phyloP scores from a whole-genome alignment of 495 filamentous ascomycete species.

The Hypoxylon lienhwacheense region DNA sequence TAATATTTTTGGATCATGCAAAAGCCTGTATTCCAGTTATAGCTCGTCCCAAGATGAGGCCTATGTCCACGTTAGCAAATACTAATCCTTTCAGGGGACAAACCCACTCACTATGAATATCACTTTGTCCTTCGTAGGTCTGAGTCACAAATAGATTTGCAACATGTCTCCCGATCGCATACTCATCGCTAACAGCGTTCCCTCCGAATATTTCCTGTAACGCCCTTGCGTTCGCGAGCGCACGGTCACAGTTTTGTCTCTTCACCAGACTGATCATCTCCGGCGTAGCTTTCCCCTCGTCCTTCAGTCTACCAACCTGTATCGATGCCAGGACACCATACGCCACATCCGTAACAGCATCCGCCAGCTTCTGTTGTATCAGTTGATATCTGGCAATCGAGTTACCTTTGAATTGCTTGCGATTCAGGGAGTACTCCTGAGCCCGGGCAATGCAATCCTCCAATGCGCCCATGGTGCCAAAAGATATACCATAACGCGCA shows the following conservation, averaged over 20 bases:
- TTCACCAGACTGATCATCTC: conserved; percentile 99
- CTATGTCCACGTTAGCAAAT: conserved; percentile 42
- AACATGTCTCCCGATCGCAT: conserved; percentile 90
- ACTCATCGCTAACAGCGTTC: conserved; percentile 96
- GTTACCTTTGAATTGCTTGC: conserved; percentile 96
- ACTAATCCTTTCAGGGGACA: conserved; percentile 9
- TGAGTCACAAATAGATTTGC: conserved; percentile 97
- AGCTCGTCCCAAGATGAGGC: conserved; percentile 62
- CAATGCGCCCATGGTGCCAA: conserved; percentile 88
- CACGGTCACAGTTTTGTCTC: conserved; percentile 94
- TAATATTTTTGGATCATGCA: conserved; percentile 40
- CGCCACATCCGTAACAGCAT: conserved; percentile 86
- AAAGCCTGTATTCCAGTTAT: conserved; percentile 66
- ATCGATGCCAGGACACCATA: conserved; percentile 84
- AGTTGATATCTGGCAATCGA: conserved; percentile 96
- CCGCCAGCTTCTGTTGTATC: conserved; percentile 96
- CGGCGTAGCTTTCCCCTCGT: conserved; percentile 80
- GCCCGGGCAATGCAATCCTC: conserved; percentile 86
- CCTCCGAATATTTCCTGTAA: conserved; percentile 96
- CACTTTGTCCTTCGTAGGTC: conserved; percentile 96
- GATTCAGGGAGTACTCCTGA: conserved; percentile 82
- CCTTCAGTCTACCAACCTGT: conserved; percentile 92
- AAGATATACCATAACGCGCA: conserved; percentile 89
- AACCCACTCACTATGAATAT: conserved; percentile 80
- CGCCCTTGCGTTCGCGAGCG: conserved; percentile 73